Conservation (phyloP, 2,329 filamentous ascomycete genomes). For the Trematosphaeria pertusa region DNA sequence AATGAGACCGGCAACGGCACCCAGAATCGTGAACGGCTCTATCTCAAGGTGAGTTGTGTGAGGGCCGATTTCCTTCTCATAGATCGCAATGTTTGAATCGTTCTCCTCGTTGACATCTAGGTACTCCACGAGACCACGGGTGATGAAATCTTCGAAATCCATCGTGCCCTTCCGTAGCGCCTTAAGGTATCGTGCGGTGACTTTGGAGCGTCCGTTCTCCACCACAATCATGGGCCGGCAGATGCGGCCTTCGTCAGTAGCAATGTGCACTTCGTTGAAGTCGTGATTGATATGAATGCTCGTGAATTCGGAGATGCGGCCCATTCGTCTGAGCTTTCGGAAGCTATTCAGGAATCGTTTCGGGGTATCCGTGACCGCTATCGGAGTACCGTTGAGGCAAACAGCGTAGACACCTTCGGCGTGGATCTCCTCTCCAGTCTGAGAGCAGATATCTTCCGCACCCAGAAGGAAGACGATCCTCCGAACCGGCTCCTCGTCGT, state of each 20-base stretch:
- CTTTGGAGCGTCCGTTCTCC: conserved; percentile 82
- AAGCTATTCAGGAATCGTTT: conserved; percentile 87
- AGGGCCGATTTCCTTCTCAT: conserved; percentile 81
- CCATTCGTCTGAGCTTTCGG: conserved; percentile 83
- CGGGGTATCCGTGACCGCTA: conserved; percentile 84
- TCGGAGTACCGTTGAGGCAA: conserved; percentile 93
- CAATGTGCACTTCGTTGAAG: conserved; percentile 90
- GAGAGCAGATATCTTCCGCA: conserved; percentile 78
- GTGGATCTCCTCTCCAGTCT: conserved; percentile 88
- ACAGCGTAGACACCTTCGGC: conserved; percentile 84
- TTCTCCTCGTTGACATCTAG: conserved; percentile 99
- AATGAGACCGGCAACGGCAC: conserved; percentile 93
- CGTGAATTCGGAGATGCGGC: conserved; percentile 93
- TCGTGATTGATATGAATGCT: conserved; percentile 96
- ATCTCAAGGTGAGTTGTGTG: conserved; percentile 95
- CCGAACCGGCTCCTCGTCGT: conserved; percentile 88
- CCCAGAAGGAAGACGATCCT: conserved; percentile 87
- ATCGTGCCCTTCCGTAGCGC: conserved; percentile 82
- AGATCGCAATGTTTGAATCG: conserved; percentile 89
- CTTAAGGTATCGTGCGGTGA: conserved; percentile 79
- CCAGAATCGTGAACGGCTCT: conserved; percentile 95
- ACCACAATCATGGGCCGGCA: conserved; percentile 96
- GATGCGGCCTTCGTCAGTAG: conserved; percentile 95
- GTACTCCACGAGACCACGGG: conserved; percentile 90
- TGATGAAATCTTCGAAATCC: conserved; percentile 93